Evolutionary conservation across 2,329 filamentous ascomycete genomes (phyloP).

Genomic region (Pseudocercospora fijiensis): DNA sequence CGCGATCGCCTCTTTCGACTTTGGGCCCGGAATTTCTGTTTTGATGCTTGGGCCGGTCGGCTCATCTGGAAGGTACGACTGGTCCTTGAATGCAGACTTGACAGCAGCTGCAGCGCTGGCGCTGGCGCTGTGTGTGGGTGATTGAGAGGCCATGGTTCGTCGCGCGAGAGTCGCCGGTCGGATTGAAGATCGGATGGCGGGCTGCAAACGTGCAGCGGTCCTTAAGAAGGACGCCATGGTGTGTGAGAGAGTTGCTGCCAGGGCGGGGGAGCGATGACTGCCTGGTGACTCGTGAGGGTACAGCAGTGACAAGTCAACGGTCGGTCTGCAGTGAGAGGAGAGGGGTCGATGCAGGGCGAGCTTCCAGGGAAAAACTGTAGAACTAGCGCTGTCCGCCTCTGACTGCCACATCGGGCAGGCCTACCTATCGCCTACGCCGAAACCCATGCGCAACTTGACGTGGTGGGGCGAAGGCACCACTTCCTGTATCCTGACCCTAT

Average conservation of each 20-base stretch:
- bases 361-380: not conserved
- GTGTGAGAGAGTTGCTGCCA: not conserved
- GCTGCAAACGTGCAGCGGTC: slow-evolving; percentile 35
- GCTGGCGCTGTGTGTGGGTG: slow-evolving; percentile 32
- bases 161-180: slow-evolving; percentile 19
- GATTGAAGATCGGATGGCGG: slow-evolving; percentile 27
- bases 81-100: slow-evolving; percentile 29
- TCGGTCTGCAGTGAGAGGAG: not conserved
- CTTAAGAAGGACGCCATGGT: slow-evolving; percentile 38
- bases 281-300: no score
- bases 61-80: slow-evolving; percentile 54
- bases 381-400: not conserved
- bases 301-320: not conserved
- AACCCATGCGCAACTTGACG: not conserved
- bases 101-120: slow-evolving; percentile 36
- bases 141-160: slow-evolving; percentile 37
- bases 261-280: slow-evolving; percentile 1
- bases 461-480: not conserved
- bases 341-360: not conserved
- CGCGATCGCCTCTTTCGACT: slow-evolving; percentile 66
- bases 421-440: not conserved
- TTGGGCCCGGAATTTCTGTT: slow-evolving; percentile 71
- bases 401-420: not conserved
- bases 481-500: not conserved
- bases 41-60: slow-evolving; percentile 55